A percentile compares a stretch with the other conserved stretches of the same genome.
These are phyloP conservation scores for Sicyos edulis DNA, from an alignment of 306 rosid genomes.

Conservation along the genomic window DNA sequence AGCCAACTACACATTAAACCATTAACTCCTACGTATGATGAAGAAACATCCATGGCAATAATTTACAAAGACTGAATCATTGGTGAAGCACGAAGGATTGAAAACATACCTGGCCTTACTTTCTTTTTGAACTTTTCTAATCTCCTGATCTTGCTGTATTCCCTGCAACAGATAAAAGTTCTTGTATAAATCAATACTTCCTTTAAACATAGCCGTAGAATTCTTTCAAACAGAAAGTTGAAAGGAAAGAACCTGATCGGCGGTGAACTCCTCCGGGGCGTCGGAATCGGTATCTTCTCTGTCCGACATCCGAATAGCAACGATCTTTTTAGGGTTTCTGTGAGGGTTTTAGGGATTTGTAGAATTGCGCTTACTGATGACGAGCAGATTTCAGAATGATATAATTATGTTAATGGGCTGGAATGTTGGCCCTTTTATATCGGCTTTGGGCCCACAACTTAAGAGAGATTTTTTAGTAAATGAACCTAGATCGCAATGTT, in stretches of 20 bases:
- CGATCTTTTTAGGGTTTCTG: neutral
- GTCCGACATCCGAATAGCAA: slow-evolving; percentile 39
- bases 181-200: neutral
- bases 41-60: neutral
- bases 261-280: slow-evolving; percentile 79
- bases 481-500: neutral
- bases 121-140: slow-evolving; percentile 54
- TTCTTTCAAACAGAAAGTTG: neutral
- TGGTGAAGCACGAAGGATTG: neutral
- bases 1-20: neutral
- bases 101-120: slow-evolving; percentile 53
- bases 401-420: neutral
- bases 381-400: too few relatives aligned
- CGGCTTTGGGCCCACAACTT: too few relatives aligned
- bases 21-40: neutral
- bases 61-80: neutral
- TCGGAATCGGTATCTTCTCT: slow-evolving; percentile 53
- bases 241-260: slow-evolving; percentile 39
- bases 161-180: slow-evolving; percentile 42
- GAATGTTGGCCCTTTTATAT: too few relatives aligned
- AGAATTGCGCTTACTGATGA: neutral
- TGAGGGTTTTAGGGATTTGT: neutral
- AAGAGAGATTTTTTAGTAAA: too few relatives aligned
- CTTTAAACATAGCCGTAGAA: neutral
- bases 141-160: slow-evolving; percentile 44